Percentiles rank a stretch among this genome's conserved stretches.
These are phyloP conservation scores for Lycium ferocissimum DNA, from an alignment of 257 asterid species.

Conservation along the genomic window DNA sequence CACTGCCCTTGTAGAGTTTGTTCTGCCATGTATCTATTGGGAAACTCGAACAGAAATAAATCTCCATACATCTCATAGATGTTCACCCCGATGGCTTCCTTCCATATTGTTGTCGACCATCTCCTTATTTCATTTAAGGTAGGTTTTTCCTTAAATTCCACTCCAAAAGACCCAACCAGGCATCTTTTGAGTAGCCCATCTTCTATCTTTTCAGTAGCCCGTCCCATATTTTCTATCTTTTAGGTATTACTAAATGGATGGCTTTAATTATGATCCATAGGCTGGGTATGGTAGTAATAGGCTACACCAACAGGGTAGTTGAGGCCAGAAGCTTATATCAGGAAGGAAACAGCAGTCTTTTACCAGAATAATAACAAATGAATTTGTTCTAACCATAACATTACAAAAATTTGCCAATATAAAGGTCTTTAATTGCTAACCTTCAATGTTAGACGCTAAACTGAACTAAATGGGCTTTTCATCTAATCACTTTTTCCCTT, in stretches of 20 bases:
- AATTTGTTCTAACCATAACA: slow-evolving; percentile 20
- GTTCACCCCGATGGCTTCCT: no score
- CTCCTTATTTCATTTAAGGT: no score
- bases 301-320: slow-evolving; percentile 12
- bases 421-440: background rate
- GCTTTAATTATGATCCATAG: slow-evolving; percentile 12
- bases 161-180: no score
- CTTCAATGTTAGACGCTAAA: background rate
- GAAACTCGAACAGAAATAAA: no score
- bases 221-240: no score
- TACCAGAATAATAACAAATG: background rate
- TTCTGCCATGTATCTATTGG: no score
- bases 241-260: background rate
- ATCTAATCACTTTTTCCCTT: slow-evolving; percentile 13
- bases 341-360: slow-evolving; percentile 13
- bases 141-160: no score
- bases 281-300: background rate
- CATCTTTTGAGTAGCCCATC: no score
- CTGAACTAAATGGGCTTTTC: background rate
- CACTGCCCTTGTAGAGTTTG: no score
- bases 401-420: background rate
- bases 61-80: no score
- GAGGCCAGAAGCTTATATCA: slow-evolving; percentile 19
- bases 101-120: no score
- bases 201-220: no score